A percentile compares a stretch with the other conserved stretches of the same genome.
Evolutionary conservation across 2,329 filamentous ascomycete genomes (phyloP).

Genomic region (Dothideomycetes sp.): DNA sequence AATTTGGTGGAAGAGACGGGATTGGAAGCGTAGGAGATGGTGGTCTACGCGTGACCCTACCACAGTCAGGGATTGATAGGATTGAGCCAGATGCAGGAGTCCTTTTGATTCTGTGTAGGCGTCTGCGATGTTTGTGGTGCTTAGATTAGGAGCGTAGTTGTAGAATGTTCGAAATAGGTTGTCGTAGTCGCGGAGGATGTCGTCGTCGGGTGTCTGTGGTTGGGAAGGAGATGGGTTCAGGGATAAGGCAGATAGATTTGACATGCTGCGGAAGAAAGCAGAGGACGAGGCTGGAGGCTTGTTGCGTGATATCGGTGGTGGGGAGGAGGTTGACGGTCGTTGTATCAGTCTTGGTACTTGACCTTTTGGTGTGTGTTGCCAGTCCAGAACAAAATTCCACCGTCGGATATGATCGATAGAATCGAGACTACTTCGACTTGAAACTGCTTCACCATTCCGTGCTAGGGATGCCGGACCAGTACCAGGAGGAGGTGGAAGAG

Average conservation of each 20-base stretch:
- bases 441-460: slow-evolving; percentile 1
- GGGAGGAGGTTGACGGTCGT: slow-evolving; percentile 28
- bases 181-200: slow-evolving; percentile 83
- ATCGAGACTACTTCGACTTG: slow-evolving; percentile 4
- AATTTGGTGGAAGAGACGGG: slow-evolving; percentile 87
- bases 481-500: slow-evolving; percentile 9
- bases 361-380: slow-evolving; percentile 55
- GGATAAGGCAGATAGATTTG: slow-evolving; percentile 58
- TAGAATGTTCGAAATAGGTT: slow-evolving; percentile 95
- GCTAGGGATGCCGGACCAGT: background rate
- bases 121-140: slow-evolving; percentile 79
- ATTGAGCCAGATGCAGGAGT: slow-evolving; percentile 78
- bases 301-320: slow-evolving; percentile 48
- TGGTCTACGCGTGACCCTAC: slow-evolving; percentile 87
- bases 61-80: slow-evolving; percentile 83
- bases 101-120: slow-evolving; percentile 93
- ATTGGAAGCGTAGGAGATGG: slow-evolving; percentile 85
- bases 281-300: slow-evolving; percentile 55
- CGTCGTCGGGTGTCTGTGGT: slow-evolving; percentile 51
- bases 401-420: slow-evolving; percentile 27
- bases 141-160: slow-evolving; percentile 75
- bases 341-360: slow-evolving; percentile 86
- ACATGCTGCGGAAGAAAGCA: slow-evolving; percentile 78
- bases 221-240: slow-evolving; percentile 33
- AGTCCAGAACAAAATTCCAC: slow-evolving; percentile 86